Percentiles rank a stretch among this genome's conserved stretches.
Conservation (phyloP, 2,329 filamentous ascomycete genomes). For the Emmonsiellopsis sp. region DNA sequence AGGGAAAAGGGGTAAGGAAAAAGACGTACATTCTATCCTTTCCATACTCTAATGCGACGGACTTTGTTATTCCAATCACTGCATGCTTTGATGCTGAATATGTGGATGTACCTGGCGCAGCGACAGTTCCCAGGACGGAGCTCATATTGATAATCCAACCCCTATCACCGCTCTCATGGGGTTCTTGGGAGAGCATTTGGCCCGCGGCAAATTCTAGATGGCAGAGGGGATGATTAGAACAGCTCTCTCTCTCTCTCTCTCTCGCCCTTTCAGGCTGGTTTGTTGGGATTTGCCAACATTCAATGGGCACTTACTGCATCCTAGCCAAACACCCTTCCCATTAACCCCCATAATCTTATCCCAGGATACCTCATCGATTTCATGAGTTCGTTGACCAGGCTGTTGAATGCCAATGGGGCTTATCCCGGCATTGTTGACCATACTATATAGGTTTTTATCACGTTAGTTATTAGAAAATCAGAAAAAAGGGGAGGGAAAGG, state of each 20-base stretch:
- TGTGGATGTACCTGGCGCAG: slow-evolving; percentile 12
- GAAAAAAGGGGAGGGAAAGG: too few species aligned
- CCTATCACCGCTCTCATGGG: slow-evolving; percentile 22
- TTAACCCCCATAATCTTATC: slow-evolving; percentile 34
- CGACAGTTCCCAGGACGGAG: slow-evolving; percentile 24
- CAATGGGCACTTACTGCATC: slow-evolving; percentile 28
- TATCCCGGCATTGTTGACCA: slow-evolving; percentile 46
- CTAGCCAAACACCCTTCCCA: slow-evolving; percentile 31
- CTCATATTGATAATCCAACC: slow-evolving; percentile 30
- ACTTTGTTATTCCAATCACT: slow-evolving; percentile 41
- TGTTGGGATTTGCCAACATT: too few species aligned
- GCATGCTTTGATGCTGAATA: slow-evolving; percentile 45
- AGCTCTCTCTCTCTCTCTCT: too few species aligned
- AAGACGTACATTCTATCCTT: slow-evolving; percentile 30
- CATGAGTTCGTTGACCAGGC: slow-evolving; percentile 33
- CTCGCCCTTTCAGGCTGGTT: too few species aligned
- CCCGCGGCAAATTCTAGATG: slow-evolving; percentile 27
- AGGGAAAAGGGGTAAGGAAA: too few species aligned
- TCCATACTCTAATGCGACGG: slow-evolving; percentile 44
- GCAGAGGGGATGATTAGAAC: too few species aligned
- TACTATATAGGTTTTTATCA: too few species aligned
- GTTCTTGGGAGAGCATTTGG: slow-evolving; percentile 32
- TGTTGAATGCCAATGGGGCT: slow-evolving; percentile 9
- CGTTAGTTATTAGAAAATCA: background rate
- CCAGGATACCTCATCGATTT: slow-evolving; percentile 38